Evolutionary conservation across 345 rosid species (phyloP), one percentile per base, ranked within the genome.

Genomic region (Hypericum androsaemum): DNA sequence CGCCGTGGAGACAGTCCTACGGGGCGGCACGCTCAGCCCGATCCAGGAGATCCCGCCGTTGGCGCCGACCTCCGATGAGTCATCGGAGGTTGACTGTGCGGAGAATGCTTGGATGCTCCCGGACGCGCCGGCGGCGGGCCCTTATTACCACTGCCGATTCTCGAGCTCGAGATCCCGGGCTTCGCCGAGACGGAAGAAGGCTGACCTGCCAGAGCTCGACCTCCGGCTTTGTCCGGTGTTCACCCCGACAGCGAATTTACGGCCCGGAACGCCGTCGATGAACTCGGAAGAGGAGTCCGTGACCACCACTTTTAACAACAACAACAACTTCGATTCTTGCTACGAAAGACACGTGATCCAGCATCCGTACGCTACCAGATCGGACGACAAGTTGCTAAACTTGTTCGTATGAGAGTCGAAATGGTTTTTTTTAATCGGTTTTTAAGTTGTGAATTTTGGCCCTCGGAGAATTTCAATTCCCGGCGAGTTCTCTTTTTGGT

Each of bases 201-300:
- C 56, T 0, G 82, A 69, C 39, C 5, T 28, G 1, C 12, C 50
- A 10, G 88, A 84, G 74, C 81, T 90, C 36, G 86, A 81, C 67
- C 85, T 90, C 41, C 57, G 87, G 41, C 58, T 90, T 16, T 72
- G 72, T 7, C 78, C 92, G 36, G 65, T 15, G n/a, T 57, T 61
- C 0, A 47, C 62, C 1, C 54, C 59, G 0, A 80, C 71, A 49
- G 47, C 50, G 7, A 32, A 7, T 10, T 58, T 63, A 12, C 68
- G 94, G 49, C 77, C 82, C 1, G 75, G 51, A 32, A 73, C 86
- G 15, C 89, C 89, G 48, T 89, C 96, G 12, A 79, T 84, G 96
- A 87, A 81, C 65, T 90, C 95, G 4, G 95, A n/a, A n/a, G n/a
- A 84, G 76, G 96, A 76, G 51, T 90, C 96, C 1, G 88, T 51